A percentile compares a stretch with the other conserved stretches of the same genome.
phyloP scores from a whole-genome alignment of 495 filamentous ascomycete genomes.

The Penicillium soppii region DNA sequence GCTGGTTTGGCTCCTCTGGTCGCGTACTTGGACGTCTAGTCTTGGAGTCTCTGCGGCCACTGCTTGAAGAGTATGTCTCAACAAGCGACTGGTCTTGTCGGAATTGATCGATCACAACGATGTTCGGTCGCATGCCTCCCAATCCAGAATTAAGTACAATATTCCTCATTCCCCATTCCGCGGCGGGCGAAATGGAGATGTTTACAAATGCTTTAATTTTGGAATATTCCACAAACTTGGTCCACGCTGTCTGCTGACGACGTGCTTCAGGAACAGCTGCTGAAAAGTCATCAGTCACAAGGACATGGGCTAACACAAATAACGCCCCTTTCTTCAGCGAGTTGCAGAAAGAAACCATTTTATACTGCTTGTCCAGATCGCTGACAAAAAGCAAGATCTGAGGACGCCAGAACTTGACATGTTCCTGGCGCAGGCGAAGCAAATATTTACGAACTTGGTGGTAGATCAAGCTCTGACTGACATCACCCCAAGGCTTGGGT shows the following conservation, averaged over 20 bases:
- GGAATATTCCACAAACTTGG: slow-evolving; percentile 82
- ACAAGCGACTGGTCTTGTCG: slow-evolving; percentile 54
- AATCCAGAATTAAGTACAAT: slow-evolving; percentile 77
- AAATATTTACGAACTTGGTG: slow-evolving; percentile 91
- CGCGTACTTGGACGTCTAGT: slow-evolving; percentile 20
- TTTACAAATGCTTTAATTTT: slow-evolving; percentile 89
- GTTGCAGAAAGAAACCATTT: slow-evolving; percentile 88
- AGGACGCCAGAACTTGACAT: slow-evolving; percentile 90
- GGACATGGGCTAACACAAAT: slow-evolving; percentile 84
- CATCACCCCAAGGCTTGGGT: slow-evolving; percentile 87
- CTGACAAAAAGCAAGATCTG: slow-evolving; percentile 84
- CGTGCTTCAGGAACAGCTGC: slow-evolving; percentile 77
- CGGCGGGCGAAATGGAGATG: slow-evolving; percentile 72
- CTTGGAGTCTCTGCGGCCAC: slow-evolving; percentile 25
- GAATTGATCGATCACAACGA: slow-evolving; percentile 75
- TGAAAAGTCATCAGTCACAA: slow-evolving; percentile 80
- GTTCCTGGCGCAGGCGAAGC: slow-evolving; percentile 76
- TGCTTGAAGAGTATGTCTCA: slow-evolving; percentile 35
- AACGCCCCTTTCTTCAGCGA: slow-evolving; percentile 84
- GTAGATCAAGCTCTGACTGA: slow-evolving; percentile 85
- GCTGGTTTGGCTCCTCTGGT: slow-evolving; percentile 22
- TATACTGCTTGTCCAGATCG: slow-evolving; percentile 72
- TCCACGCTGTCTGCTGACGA: slow-evolving; percentile 77
- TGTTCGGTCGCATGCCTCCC: slow-evolving; percentile 90
- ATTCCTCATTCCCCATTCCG: slow-evolving; percentile 86